Base-by-base conservation (phyloP, 1,284 basidiomycete species). In the Takashimella koratensis region DNA sequence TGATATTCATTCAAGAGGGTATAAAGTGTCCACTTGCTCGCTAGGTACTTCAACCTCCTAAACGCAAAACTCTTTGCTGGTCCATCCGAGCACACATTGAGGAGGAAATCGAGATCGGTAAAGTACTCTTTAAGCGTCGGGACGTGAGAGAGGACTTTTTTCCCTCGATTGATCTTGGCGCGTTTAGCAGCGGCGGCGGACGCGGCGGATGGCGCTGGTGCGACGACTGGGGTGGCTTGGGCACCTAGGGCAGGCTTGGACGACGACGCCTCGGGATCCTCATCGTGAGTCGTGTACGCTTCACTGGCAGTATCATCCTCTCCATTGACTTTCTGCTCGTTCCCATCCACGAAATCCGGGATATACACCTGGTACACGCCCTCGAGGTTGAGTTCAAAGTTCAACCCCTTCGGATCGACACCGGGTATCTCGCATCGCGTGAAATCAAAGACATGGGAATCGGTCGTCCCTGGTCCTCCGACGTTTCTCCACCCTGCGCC, bases 51-150 rank as follows among this genome's bases (percentile, higher is more conserved):
- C 61, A 99, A 81, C 51, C 96, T 79, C 3, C 93, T 82, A 77
- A 88, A 98, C 0, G 96, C 95, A 70, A 97, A 96, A 63, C 88
- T 91, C 78, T 98, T 98, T 4, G 91, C 87, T 0, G 96, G 96
- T 0, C 96, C 95, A 67, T 95, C 90, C 0, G 89, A 84, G 58
- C 95, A 94, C 55, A 93, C 88, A 10, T 81, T 79, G 11, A 94
- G 81, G 8, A 93, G 80, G 68, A 86, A 91, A 71, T 99, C 95
- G n/a, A 98, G 83, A 72, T 98, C 96, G 47, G 89, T 80, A 71
- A 96, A 99, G 74, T 98, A 99, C 72, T 98, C 94, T 60, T 87
- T 82, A 47, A 98, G 87, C 43, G 83, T 85, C 2, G 94, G 94
- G 3, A 98, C 82, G 53, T 85, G 81, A 68, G 87, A 91, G 0